Evolutionary conservation across 2,329 filamentous ascomycete species (phyloP).

Genomic region (Clonostachys rhizophaga): DNA sequence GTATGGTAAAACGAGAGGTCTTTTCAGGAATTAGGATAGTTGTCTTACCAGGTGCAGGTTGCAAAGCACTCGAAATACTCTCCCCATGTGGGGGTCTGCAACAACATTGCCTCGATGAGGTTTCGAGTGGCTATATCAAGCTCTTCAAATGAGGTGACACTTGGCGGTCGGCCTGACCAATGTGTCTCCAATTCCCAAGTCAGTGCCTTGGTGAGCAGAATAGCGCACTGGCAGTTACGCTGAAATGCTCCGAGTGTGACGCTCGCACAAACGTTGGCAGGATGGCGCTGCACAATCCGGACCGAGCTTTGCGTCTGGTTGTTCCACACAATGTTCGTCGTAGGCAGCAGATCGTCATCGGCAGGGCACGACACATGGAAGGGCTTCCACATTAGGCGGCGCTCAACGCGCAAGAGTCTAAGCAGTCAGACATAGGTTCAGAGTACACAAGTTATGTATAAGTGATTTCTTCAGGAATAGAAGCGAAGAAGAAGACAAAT

Average conservation of each 20-base stretch:
- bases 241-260: constrained; percentile 25
- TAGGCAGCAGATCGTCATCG: constrained; percentile 25
- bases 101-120: constrained; percentile 24
- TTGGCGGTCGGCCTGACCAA: constrained; percentile 8
- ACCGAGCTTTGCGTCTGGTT: constrained; percentile 11
- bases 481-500: not conserved
- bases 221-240: constrained; percentile 25
- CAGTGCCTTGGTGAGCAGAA: constrained; percentile 22
- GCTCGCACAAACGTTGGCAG: constrained; percentile 15
- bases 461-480: not conserved
- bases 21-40: not conserved
- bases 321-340: constrained; percentile 24
- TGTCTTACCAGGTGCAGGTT: constrained; percentile 23
- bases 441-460: too few species aligned
- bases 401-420: constrained; percentile 23
- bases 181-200: constrained; percentile 12
- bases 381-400: constrained; percentile 20
- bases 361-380: constrained; percentile 26
- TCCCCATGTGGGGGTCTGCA: constrained; percentile 22
- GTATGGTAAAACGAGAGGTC: not conserved
- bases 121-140: constrained; percentile 21
- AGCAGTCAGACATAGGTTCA: too few species aligned
- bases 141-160: constrained; percentile 19
- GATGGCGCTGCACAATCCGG: constrained; percentile 15
- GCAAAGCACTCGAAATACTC: constrained; percentile 27